Base-by-base conservation (phyloP, 2,329 filamentous ascomycete genomes). In the Sclerotinia sclerotiorum region DNA sequence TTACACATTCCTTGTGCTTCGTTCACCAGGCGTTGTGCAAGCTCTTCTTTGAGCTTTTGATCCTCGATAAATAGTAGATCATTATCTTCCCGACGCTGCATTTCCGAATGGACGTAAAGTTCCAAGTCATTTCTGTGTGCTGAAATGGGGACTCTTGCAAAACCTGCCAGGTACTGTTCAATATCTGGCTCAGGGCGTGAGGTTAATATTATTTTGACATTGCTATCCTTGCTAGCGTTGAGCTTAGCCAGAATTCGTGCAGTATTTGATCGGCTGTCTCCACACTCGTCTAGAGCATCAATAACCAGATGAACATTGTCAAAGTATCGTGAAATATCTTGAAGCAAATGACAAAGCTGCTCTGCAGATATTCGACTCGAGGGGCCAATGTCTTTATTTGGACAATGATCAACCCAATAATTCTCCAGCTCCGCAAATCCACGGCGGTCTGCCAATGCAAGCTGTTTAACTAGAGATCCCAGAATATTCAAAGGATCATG, bases 1-100 rank as follows among this genome's bases (percentile, higher is more conserved):
- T 65, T 21, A 65, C 62, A 72, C 69, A 73, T 72, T 19, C 67
- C 69, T 19, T 72, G 65, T 17, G 71, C 70, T 5, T 69, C 69
- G 7, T 65, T 24, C 1, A 71, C 65, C 8, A 73, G 21, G 0
- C 55, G 60, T n/a, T n/a, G n/a, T n/a, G 70, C 68, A 4, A 73
- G 71, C 35, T 68, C 48, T 48, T 70, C 68, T 58, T 66, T 72
- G 35, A 72, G 24, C 6, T 57, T 52, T 52, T 64, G 68, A 35
- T 63, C 54, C 32, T 48, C 46, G 32, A 69, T 56, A 2, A 56
- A 11, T 1, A 67, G 51, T 6, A 15, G 51, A 21, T 24, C 44
- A 1, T 70, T 67, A 10, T 65, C 60, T 0, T 66, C 51, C 4
- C 69, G 67, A 24, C 51, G 13, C 51, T 72, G 62, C 42, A 73